Evolutionary conservation across 2,329 filamentous ascomycete genomes (phyloP).

Genomic region (Hortaea sp.): DNA sequence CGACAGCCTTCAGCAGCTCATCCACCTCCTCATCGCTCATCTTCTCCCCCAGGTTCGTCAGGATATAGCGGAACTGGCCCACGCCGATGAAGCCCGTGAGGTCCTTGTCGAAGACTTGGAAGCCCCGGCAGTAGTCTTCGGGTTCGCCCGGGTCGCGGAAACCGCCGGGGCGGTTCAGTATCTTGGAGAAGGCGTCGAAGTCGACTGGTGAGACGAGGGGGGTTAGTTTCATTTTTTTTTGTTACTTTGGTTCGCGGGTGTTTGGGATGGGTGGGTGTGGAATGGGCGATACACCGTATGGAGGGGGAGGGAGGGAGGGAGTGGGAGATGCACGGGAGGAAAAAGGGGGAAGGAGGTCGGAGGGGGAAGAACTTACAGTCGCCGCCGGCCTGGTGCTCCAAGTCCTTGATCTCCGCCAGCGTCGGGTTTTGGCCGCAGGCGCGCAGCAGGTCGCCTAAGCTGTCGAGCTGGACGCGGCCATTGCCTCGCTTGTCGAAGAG

Average conservation of each 20-base stretch:
- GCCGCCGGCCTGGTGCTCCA: slow-evolving; percentile 79
- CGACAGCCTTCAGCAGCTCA: slow-evolving; percentile 95
- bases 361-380: slow-evolving; percentile 63
- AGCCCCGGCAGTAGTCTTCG: slow-evolving; percentile 95
- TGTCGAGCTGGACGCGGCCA: slow-evolving; percentile 77
- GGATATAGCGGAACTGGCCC: slow-evolving; percentile 90
- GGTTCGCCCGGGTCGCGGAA: slow-evolving; percentile 98
- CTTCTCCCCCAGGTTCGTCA: slow-evolving; percentile 97
- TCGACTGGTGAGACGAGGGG: slow-evolving; percentile 56
- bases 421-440: slow-evolving; percentile 98
- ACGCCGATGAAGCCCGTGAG: slow-evolving; percentile 97
- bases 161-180: slow-evolving; percentile 92
- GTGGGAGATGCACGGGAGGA: not conserved
- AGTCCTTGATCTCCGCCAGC: slow-evolving; percentile 78
- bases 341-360: not conserved
- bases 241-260: too few species aligned
- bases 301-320: too few species aligned
- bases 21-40: slow-evolving; percentile 99
- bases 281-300: not conserved
- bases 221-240: not conserved
- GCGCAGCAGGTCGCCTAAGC: slow-evolving; percentile 84
- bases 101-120: slow-evolving; percentile 99
- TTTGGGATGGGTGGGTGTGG: not conserved
- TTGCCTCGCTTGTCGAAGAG: slow-evolving; percentile 99
- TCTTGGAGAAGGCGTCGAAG: slow-evolving; percentile 92